Evolutionary conservation across 305 asterid species (phyloP), one percentile per base, ranked within the genome.

Genomic region (Solanum hybrid): DNA sequence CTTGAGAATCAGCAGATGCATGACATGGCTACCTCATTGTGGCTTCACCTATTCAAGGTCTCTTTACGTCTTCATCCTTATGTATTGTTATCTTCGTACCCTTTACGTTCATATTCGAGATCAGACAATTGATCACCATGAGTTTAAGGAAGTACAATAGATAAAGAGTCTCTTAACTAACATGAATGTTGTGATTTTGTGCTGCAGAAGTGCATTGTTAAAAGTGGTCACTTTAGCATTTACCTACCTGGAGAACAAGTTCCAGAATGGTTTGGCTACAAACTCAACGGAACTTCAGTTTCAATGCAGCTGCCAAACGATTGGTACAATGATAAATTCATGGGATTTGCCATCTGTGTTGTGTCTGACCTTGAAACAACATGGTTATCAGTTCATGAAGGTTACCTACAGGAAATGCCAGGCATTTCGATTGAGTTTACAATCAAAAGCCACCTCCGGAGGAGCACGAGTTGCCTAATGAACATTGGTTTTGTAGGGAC

Each of bases 261-360:
- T 88, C 90, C 76, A 24, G 86, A 88, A 39, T 76, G 90, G 51
- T 88, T 76, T 76, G 81, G 73, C 51, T 13, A 75, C 84, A 40
- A 88, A 77, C 51, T 42, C 28, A 5, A 20, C 5, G 86, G 86
- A 40, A 51, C 84, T 76, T 42, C 26, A 4, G 22, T 88, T 74
- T 40, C 90, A 28, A 35, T 88, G 86, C 69, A 34, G 73, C 42
- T 75, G 35, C 51, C 89, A 35, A 75, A 28, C 34, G 13, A 42
- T 88, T 75, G 89, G 86, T 86, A 87, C 79, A 20, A 42, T 75
- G 67, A 74, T 39, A 76, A 76, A 31, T 74, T 88, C 75, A 76
- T 46, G 86, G 90, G 90, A 76, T 88, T 88, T 42, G 75, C 86
- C 22, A 51, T 88, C 29, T 75, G 86, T 86, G 37, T 86, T 24